Percentiles rank a stretch among this genome's conserved stretches.
Evolutionary conservation across 371 early-diverging fungal species (phyloP).

Genomic region (Ordospora pajunii): DNA sequence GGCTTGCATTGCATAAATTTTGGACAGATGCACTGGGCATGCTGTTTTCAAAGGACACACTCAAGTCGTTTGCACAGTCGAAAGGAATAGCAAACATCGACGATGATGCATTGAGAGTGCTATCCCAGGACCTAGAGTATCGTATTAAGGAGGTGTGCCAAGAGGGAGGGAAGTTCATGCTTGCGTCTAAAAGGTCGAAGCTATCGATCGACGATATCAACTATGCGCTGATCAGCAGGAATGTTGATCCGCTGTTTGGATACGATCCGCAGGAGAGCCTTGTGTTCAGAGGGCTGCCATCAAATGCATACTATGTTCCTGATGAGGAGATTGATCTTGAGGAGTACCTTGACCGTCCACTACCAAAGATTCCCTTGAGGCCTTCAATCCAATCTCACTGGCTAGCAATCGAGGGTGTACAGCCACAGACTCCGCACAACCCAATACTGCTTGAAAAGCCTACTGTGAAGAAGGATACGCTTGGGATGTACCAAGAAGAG

Average conservation of each 20-base stretch:
- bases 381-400: conserved; percentile 69
- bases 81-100: conserved; percentile 77
- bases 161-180: conserved; percentile 94
- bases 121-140: conserved; percentile 90
- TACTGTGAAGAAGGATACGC: conserved; percentile 64
- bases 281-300: conserved; percentile 63
- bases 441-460: conserved; percentile 70
- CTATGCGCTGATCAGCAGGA: conserved; percentile 79
- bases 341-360: conserved; percentile 71
- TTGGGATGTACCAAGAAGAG: conserved; percentile 64
- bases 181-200: conserved; percentile 76
- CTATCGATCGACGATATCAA: conserved; percentile 83
- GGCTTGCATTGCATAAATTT: background rate
- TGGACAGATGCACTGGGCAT: conserved; percentile 20
- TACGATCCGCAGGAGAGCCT: conserved; percentile 70
- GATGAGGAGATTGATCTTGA: conserved; percentile 94
- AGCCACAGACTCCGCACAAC: conserved; percentile 94
- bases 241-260: conserved; percentile 94
- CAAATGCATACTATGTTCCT: conserved; percentile 75
- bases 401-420: conserved; percentile 96
- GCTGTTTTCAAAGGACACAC: conserved; percentile 62
- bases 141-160: conserved; percentile 85
- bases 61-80: conserved; percentile 67
- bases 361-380: conserved; percentile 77
- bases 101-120: conserved; percentile 73